phyloP scores from a whole-genome alignment of 1,284 basidiomycete species.

The Singerocomus inundabilis region DNA sequence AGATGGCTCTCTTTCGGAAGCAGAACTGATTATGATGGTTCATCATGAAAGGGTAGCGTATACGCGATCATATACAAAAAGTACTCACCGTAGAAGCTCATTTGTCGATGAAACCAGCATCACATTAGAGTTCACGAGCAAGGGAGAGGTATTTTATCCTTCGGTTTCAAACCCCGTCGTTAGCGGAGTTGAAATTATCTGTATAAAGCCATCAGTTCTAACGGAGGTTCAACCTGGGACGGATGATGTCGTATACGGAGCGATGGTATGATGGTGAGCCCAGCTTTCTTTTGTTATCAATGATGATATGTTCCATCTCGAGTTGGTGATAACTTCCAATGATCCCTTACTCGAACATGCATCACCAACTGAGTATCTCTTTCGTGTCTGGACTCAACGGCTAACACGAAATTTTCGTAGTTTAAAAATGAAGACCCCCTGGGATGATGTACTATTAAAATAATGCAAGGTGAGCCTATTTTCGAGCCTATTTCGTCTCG shows the following conservation, averaged over 20 bases:
- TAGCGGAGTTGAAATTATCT: conserved; percentile 10
- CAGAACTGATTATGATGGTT: conserved; percentile 67
- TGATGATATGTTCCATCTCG: conserved; percentile 69
- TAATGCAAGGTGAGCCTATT: conserved; percentile 12
- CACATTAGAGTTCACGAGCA: not conserved
- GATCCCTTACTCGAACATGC: conserved; percentile 76
- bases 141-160: not conserved
- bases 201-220: not conserved
- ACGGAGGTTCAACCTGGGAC: too few relatives aligned
- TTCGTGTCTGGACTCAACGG: conserved; percentile 11
- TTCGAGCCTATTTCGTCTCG: conserved; percentile 4
- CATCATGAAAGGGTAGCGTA: conserved; percentile 42
- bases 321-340: conserved; percentile 64
- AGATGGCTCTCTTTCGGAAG: conserved; percentile 73
- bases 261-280: conserved; percentile 21
- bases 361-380: conserved; percentile 69
- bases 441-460: too few relatives aligned
- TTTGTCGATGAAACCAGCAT: not conserved
- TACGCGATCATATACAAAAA: not conserved
- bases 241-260: too few relatives aligned
- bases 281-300: conserved; percentile 6
- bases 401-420: not conserved
- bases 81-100: conserved; percentile 9
- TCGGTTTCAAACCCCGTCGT: conserved; percentile 13
- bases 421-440: not conserved